Evolutionary conservation across 2,329 filamentous ascomycete genomes (phyloP).

Genomic region (Neoascochyta sp.): DNA sequence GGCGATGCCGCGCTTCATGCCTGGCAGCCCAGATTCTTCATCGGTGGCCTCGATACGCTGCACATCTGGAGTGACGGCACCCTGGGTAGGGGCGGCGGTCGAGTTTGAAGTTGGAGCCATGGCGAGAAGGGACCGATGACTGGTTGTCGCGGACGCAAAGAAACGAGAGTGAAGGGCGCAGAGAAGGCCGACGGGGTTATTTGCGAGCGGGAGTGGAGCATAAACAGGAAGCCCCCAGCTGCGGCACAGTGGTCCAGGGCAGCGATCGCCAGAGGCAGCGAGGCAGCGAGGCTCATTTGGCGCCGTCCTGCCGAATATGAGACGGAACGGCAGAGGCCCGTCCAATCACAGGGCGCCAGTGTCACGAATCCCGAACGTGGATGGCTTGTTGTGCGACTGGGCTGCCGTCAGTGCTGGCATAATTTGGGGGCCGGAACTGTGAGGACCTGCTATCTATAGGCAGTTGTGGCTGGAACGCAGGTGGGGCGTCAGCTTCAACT

Average conservation of each 20-base stretch:
- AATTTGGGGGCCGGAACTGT: too few species aligned
- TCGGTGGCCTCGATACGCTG: background rate
- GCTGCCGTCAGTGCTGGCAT: constrained; percentile 4
- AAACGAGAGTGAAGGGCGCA: background rate
- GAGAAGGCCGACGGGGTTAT: background rate
- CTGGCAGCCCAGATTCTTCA: constrained; percentile 17
- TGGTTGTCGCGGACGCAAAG: constrained; percentile 1
- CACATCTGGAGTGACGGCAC: constrained; percentile 1
- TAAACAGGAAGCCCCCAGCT: constrained; percentile 4
- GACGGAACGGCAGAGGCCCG: constrained; percentile 4
- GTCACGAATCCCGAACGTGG: constrained; percentile 3
- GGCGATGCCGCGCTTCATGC: constrained; percentile 29
- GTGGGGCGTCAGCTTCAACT: too few species aligned
- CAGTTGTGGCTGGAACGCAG: too few species aligned
- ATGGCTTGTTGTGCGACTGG: constrained; percentile 3
- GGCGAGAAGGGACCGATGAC: background rate
- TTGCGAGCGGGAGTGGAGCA: constrained; percentile 5
- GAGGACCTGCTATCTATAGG: too few species aligned
- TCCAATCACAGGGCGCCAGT: constrained; percentile 8
- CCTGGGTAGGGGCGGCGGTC: too few species aligned
- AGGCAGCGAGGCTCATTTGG: constrained; percentile 12
- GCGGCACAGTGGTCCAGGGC: constrained; percentile 10
- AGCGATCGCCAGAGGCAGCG: constrained; percentile 8
- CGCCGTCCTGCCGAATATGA: constrained; percentile 11
- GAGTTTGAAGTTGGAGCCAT: constrained; percentile 8